Evolutionary conservation across 208 protist genomes (phyloP), one percentile per base, ranked within the genome.

Genomic region (Leishmania aethiopica): DNA sequence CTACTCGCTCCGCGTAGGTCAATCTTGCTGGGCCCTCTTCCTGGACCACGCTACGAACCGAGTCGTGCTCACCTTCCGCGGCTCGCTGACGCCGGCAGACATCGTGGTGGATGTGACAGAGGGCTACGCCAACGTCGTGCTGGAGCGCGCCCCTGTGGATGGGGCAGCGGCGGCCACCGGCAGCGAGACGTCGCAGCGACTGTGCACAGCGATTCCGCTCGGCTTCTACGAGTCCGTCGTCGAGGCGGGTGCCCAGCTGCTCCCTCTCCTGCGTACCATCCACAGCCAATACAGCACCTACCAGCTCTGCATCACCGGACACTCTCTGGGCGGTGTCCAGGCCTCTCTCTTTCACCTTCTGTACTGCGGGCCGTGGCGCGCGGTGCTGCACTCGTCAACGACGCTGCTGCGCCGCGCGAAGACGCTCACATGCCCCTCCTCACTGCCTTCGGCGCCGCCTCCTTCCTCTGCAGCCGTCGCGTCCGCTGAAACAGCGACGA

Each of bases 321-420:
- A 97, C 86, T 97, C 92, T 47, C 92, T 97, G 64, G 94, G 94
- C 32, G 94, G 88, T 66, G 85, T 93, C 47, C 77, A 91, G 85
- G 94, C 94, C 15, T 90, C 84, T 70, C 78, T 97, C 62, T 97
- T 96, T 75, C 92, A 96, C 78, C 82, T 97, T 5, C 79, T 96
- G 8, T 94, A 91, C 80, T 90, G 88, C 69, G 82, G 45, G 49
- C 82, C 53, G 59, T 77, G 80, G 79, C 51, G 74, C 10, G 51
- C 79, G 37, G 69, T 49, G 35, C 69, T 69, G 78, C 79, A 66
- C 8, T 81, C 74, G 17, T 78, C 76, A 19, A 69, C 73, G 53
- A 73, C 77, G 66, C 77, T 80, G 47, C 49, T 76, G 75, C 82
- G 76, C 11, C 82, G 82, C 55, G 57, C 85, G 4, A 78, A 77